Conservation (phyloP, 345 rosid species). For the Pistacia atlantica region DNA sequence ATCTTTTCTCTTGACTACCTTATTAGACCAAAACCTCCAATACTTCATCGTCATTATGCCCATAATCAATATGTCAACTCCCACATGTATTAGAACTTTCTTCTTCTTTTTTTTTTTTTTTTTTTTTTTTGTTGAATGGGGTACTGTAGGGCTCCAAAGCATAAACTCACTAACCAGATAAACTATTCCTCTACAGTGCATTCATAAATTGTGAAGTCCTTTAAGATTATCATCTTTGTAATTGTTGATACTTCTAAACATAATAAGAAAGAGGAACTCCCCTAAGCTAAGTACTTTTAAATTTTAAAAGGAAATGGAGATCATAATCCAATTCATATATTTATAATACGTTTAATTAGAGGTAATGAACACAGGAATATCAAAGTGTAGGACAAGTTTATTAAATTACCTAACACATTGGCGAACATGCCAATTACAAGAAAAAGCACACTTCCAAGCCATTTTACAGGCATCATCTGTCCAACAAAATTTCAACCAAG, state of each 20-base stretch:
- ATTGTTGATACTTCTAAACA: background rate
- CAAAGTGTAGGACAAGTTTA: constrained; percentile 3
- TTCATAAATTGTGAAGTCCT: background rate
- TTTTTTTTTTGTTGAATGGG: background rate
- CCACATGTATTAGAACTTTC: background rate
- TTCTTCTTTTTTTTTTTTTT: background rate
- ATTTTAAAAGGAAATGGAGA: background rate
- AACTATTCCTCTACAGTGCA: background rate
- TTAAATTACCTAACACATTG: constrained; percentile 48
- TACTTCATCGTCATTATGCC: background rate
- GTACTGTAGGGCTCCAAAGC: background rate
- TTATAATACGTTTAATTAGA: background rate
- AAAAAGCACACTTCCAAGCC: constrained; percentile 43
- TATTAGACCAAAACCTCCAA: background rate
- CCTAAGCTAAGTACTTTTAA: background rate
- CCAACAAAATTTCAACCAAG: constrained; percentile 20
- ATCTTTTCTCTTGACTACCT: background rate
- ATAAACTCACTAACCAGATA: background rate
- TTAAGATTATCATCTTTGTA: background rate
- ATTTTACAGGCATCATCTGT: constrained; percentile 56
- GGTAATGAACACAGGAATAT: background rate
- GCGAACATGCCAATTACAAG: constrained; percentile 45
- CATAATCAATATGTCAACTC: background rate
- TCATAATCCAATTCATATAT: background rate
- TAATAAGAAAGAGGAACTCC: background rate